Evolutionary conservation across 139 green algal species (phyloP), one percentile per base, ranked within the genome.

Genomic region (Chlorella sp.): DNA sequence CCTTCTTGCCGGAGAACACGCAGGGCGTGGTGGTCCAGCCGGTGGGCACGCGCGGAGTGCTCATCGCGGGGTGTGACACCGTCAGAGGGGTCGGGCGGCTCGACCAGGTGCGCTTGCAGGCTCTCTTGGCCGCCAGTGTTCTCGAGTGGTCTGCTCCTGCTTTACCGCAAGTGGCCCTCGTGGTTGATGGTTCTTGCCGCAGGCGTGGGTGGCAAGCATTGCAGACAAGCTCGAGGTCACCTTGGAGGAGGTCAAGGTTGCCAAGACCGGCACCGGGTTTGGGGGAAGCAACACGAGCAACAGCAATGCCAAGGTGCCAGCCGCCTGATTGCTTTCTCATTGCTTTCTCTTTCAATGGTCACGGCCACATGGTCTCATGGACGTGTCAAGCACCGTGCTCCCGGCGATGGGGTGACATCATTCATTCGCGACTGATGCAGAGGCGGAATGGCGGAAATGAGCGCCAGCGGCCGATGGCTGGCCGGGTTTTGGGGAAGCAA

Each of bases 161-260:
- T 24, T 55, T 24, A 55, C 42, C 10, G 17, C 42, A 24, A 55
- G 17, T 55, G n/a, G n/a, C 42, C 42, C 42, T 55, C 10, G 42
- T 55, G 10, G 17, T 10, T 17, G 17, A 17, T 24, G 42, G 42
- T 55, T 55, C 10, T 17, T 55, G 42, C 42, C 35, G 64, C 85
- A 90, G 82, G 87, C 86, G 10, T 95, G 90, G 90, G 78, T 91
- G 2, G 72, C 84, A 0, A 71, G 69, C 0, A 72, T 93, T 20
- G 88, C 87, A 29, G 89, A 96, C 50, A 96, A 96, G 84, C 80
- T 96, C 65, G 91, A 93, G 35, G 82, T 86, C 32, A 81, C 71
- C 2, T 77, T 93, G 33, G 82, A 84, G 67, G 67, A 30, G 24
- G 42, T 62, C 27, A 62, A 62, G 29, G 42, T 64, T 20, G 35